Conservation (phyloP, 345 rosid species). For the Acer yangbiense region DNA sequence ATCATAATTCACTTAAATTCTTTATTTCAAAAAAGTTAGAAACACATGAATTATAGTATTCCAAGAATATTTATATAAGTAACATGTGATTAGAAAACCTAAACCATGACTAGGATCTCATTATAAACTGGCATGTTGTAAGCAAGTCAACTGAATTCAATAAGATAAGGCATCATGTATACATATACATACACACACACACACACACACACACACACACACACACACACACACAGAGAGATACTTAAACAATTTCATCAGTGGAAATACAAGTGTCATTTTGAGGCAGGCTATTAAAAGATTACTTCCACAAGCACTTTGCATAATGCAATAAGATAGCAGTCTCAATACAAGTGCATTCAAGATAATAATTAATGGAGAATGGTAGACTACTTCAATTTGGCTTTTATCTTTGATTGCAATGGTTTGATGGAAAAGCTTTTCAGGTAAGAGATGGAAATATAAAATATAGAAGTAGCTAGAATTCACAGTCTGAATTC, state of each 20-base stretch:
- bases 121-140: conserved; percentile 10
- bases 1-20: neutral
- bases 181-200: no score
- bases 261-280: conserved; percentile 32
- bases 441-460: no score
- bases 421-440: no score
- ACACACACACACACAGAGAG: no score
- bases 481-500: no score
- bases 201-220: no score
- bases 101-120: conserved; percentile 30
- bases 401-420: no score
- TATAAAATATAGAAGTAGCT: no score
- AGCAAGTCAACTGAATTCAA: conserved; percentile 20
- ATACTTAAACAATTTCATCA: neutral
- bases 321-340: neutral
- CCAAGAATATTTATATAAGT: neutral
- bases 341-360: neutral
- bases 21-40: neutral
- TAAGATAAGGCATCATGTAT: conserved; percentile 6
- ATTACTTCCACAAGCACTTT: conserved; percentile 22
- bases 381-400: neutral
- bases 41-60: neutral
- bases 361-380: neutral
- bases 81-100: conserved; percentile 3
- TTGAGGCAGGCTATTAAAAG: neutral